Base-by-base conservation (phyloP, 371 early-diverging fungal species). In the Chytridium lagenaria region DNA sequence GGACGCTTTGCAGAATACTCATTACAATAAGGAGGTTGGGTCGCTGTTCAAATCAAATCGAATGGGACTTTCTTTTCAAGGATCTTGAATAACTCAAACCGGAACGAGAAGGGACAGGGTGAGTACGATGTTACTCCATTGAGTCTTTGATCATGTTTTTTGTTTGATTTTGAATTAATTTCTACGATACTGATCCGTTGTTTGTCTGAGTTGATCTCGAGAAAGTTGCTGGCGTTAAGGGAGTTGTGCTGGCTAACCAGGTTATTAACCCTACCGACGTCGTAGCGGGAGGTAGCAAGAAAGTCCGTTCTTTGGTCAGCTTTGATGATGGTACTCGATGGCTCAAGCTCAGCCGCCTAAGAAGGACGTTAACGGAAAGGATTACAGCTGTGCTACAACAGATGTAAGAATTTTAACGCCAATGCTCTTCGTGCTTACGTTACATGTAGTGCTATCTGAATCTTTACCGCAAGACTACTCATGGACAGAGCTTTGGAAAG, bases 141-240 rank as follows among this genome's bases (percentile, higher is more conserved):
- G 7, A 44, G 7, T 44, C 7, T 44, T 44, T 44, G 7, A 2
- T 36, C 31, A 22, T 44, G 7, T 50, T 19, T 30, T 50, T 55
- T 36, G 16, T 28, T 26, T n/a, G n/a, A n/a, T n/a, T n/a, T n/a
- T n/a, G 12, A 37, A 65, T 1, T 36, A 1, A 59, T 40, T 66
- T 37, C 52, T 64, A 5, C 28, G 19, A 16, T 1, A 39, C 26
- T 59, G 26, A 30, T 38, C 44, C 12, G 39, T 67, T 0, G n/a
- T n/a, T n/a, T n/a, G n/a, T 30, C 0, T 1, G 19, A 69, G 97
- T 97, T 2, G 98, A 98, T 75, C 95, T 94, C 83, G 97, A 97
- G 78, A 93, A 92, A 74, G 91, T 97, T 88, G 90, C 92, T 64
- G 97, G 94, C 15, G 88, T 98, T 31, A 91, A 92, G 76, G 96